phyloP scores from a whole-genome alignment of 1,139 yeast genomes.

The Hemisphaericaspora xylanilytica region DNA sequence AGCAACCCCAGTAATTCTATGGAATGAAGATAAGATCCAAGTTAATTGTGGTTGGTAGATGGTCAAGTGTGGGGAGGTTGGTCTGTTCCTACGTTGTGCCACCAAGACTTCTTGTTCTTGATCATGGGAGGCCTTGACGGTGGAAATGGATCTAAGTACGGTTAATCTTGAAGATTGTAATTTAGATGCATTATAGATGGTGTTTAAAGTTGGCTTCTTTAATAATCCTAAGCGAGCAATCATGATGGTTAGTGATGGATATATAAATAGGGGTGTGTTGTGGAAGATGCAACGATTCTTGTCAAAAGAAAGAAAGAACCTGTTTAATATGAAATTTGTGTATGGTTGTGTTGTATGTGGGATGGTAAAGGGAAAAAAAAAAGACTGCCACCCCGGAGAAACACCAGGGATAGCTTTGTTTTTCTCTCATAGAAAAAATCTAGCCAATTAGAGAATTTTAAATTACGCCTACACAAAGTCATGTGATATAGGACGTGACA shows the following conservation, averaged over 20 bases:
- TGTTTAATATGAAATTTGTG: too few relatives aligned
- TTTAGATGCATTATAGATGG: constrained; percentile 3
- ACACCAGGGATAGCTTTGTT: neutral
- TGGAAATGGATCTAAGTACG: constrained; percentile 39
- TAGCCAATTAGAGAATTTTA: constrained; percentile 12
- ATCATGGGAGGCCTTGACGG: constrained; percentile 59
- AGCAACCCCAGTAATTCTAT: constrained; percentile 85
- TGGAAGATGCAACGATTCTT: neutral
- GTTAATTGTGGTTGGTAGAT: constrained; percentile 92
- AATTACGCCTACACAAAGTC: constrained; percentile 7
- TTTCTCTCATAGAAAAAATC: neutral
- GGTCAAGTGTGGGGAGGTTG: constrained; percentile 84
- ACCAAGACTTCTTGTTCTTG: constrained; percentile 69
- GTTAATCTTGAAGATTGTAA: constrained; percentile 6
- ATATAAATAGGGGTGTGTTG: neutral
- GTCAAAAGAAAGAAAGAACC: neutral
- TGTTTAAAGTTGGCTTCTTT: constrained; percentile 10
- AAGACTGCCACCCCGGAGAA: neutral
- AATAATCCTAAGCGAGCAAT: constrained; percentile 18
- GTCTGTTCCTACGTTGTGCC: constrained; percentile 85
- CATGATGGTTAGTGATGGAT: constrained; percentile 8
- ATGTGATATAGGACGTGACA: constrained; percentile 3
- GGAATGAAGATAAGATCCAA: constrained; percentile 73
- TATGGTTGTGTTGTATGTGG: too few relatives aligned
- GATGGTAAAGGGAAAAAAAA: constrained; percentile 1